A percentile compares a stretch with the other conserved stretches of the same genome.
Conservation (phyloP, 179 eudicot genomes). For the Silene coronaria region DNA sequence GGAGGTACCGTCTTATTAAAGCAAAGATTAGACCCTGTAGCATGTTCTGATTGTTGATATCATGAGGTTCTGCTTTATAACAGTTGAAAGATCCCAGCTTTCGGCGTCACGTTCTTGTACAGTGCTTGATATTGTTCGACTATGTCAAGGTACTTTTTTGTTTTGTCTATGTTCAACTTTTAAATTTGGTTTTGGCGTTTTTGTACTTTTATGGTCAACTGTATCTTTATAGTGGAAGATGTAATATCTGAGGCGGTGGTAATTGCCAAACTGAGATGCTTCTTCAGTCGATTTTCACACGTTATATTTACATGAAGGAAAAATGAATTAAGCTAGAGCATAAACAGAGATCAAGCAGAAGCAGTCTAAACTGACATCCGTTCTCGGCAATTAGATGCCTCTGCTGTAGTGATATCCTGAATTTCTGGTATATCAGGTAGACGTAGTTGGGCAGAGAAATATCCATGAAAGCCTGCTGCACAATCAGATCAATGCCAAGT, state of each 20-base stretch:
- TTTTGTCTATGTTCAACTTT: background rate
- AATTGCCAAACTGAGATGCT: background rate
- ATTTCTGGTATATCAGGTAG: too few species aligned
- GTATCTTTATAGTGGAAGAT: background rate
- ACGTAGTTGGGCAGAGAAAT: too few species aligned
- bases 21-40: background rate
- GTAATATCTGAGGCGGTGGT: background rate
- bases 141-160: slow-evolving; percentile 64
- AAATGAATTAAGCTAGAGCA: too few species aligned
- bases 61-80: slow-evolving; percentile 16
- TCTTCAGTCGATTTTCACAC: background rate
- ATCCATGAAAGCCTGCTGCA: too few species aligned
- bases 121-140: slow-evolving; percentile 90
- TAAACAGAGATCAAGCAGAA: too few species aligned
- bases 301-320: background rate
- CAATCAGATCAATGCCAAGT: too few species aligned
- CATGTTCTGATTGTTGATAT: background rate
- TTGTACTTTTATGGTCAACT: background rate
- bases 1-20: slow-evolving; percentile 46
- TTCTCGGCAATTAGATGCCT: too few species aligned
- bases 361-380: too few species aligned
- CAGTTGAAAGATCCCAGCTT: slow-evolving; percentile 99
- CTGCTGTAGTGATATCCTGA: too few species aligned
- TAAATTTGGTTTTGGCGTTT: background rate
- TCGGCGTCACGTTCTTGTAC: slow-evolving; percentile 92